Evolutionary conservation across 2,329 filamentous ascomycete genomes (phyloP).

Genomic region (Apiospora malaysiana): DNA sequence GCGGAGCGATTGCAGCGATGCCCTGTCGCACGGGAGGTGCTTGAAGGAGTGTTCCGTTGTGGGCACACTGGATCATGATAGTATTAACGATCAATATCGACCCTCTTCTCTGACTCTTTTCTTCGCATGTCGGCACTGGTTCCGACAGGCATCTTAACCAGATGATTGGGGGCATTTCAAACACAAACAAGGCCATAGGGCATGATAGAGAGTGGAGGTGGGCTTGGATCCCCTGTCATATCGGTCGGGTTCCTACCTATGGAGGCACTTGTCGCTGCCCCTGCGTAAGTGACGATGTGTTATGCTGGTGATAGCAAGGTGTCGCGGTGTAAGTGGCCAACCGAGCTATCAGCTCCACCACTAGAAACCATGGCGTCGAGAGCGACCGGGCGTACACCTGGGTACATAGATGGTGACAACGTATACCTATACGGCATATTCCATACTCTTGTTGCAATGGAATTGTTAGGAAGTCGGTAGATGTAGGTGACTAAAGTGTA

Average conservation of each 20-base stretch:
- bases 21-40: not conserved
- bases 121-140: not conserved
- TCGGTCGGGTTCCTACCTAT: conserved; percentile 17
- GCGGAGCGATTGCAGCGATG: not conserved
- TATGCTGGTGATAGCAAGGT: conserved; percentile 17
- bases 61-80: not conserved
- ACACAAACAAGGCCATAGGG: not conserved
- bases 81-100: not conserved
- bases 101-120: not conserved
- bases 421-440: not conserved
- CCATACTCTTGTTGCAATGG: not conserved
- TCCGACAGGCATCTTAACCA: not conserved
- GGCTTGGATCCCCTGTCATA: not conserved
- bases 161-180: not conserved
- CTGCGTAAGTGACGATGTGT: conserved; percentile 14
- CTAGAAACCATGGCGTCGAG: not conserved
- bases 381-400: not conserved
- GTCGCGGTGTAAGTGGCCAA: conserved; percentile 19
- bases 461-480: not conserved
- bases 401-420: not conserved
- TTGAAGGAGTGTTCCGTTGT: not conserved
- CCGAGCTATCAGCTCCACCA: not conserved
- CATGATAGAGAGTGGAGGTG: not conserved
- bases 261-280: conserved; percentile 2
- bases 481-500: not conserved